phyloP scores from a whole-genome alignment of 345 rosid species.

The Eucalyptus fibrosa region DNA sequence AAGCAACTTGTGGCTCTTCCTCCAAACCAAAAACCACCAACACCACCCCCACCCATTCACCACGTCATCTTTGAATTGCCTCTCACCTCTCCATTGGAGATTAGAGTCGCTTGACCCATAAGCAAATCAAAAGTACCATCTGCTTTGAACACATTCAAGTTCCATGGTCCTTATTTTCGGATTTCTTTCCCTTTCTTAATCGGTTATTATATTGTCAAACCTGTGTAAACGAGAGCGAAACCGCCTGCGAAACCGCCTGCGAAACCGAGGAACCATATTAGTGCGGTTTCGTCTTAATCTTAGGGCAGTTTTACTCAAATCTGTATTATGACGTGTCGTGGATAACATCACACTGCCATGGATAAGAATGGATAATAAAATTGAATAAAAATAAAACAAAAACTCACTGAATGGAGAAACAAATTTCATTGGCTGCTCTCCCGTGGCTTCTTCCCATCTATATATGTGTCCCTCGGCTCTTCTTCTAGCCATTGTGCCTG shows the following conservation, averaged over 20 bases:
- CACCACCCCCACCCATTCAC: neutral
- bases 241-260: neutral
- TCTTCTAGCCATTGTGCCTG: neutral
- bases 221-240: neutral
- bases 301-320: neutral
- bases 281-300: neutral
- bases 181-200: neutral
- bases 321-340: neutral
- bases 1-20: neutral
- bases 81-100: neutral
- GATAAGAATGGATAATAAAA: neutral
- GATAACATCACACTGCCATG: neutral
- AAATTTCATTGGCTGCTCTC: neutral
- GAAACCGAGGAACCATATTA: neutral
- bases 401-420: neutral
- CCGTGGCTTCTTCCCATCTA: neutral
- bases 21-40: neutral
- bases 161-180: neutral
- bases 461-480: neutral
- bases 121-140: neutral
- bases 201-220: neutral
- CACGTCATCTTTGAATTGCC: neutral
- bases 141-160: neutral
- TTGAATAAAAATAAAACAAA: neutral
- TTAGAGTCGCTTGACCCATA: neutral